Conservation (phyloP, 495 filamentous ascomycete species). For the Immersiella caudata region DNA sequence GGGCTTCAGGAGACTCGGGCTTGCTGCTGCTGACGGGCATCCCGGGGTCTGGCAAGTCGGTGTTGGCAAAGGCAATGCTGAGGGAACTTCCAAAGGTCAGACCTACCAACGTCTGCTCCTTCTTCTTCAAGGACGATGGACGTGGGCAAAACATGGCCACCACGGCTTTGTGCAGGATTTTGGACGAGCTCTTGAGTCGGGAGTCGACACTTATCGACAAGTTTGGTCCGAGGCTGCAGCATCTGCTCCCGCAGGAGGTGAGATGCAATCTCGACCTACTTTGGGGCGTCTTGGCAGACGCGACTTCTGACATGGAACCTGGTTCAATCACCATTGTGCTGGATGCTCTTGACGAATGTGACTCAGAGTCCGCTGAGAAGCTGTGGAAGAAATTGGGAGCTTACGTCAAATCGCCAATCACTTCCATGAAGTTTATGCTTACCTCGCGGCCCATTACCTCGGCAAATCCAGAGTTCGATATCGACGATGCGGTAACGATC, state of each 20-base stretch:
- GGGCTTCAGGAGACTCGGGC: conserved; percentile 18
- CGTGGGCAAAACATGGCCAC: conserved; percentile 26
- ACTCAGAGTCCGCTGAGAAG: conserved; percentile 23
- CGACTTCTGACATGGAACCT: conserved; percentile 19
- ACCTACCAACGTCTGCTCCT: conserved; percentile 20
- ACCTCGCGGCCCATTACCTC: conserved; percentile 24
- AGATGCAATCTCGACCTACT: conserved; percentile 28
- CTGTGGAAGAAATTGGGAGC: conserved; percentile 21
- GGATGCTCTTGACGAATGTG: conserved; percentile 29
- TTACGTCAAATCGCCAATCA: conserved; percentile 16
- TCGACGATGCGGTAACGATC: background rate
- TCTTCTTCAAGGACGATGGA: conserved; percentile 32
- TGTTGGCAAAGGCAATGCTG: conserved; percentile 26
- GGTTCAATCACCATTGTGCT: conserved; percentile 24
- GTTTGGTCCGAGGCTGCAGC: conserved; percentile 18
- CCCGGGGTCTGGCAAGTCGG: conserved; percentile 29
- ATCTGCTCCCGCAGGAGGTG: conserved; percentile 25
- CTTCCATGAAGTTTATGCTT: conserved; percentile 28
- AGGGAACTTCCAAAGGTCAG: conserved; percentile 21
- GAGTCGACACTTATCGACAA: conserved; percentile 20
- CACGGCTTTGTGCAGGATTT: conserved; percentile 25
- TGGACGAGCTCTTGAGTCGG: conserved; percentile 26
- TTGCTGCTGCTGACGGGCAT: conserved; percentile 25
- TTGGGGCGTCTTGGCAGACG: conserved; percentile 20
- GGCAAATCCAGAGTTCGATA: conserved; percentile 7